These are phyloP conservation scores for Juglanconis juglandina DNA, from an alignment of 2,329 filamentous ascomycete species.

Conservation along the genomic window DNA sequence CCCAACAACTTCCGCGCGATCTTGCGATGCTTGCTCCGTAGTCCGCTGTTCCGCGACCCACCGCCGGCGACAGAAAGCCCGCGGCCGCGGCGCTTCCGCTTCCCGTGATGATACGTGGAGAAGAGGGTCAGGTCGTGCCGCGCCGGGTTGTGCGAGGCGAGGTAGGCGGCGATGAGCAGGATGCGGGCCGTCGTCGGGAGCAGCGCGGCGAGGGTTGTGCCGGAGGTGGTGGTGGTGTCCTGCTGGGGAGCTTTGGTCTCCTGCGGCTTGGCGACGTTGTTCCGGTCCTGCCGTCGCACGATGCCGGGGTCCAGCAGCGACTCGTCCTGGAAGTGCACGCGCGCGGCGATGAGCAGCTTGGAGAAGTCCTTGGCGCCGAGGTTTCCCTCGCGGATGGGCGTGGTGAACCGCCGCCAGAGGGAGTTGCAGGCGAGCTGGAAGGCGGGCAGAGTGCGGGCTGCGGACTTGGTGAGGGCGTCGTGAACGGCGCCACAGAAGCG, in stretches of 20 bases:
- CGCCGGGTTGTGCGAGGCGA: conserved; percentile 75
- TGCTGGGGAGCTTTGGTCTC: neutral
- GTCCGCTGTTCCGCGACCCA: conserved; percentile 26
- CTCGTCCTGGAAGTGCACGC: conserved; percentile 70
- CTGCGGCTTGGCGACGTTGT: neutral
- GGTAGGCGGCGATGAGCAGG: conserved; percentile 72
- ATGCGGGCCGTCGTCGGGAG: conserved; percentile 72
- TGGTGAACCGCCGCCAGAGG: conserved; percentile 82
- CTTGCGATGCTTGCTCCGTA: conserved; percentile 58
- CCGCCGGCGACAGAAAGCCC: conserved; percentile 37
- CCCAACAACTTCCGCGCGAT: conserved; percentile 75
- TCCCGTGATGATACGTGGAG: conserved; percentile 63
- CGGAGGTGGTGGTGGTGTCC: neutral
- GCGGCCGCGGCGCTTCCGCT: conserved; percentile 44
- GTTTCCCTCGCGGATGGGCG: conserved; percentile 71
- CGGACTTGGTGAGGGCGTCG: conserved; percentile 78
- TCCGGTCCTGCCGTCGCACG: conserved; percentile 31
- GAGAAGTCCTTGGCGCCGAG: conserved; percentile 78
- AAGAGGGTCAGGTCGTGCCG: conserved; percentile 73
- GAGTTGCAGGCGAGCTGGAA: conserved; percentile 68
- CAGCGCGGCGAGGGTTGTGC: conserved; percentile 48
- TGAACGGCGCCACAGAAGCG: conserved; percentile 82
- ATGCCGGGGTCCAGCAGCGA: conserved; percentile 65
- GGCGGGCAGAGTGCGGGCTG: conserved; percentile 72
- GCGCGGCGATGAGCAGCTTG: conserved; percentile 70